Evolutionary conservation across 2,329 filamentous ascomycete species (phyloP).

Genomic region (Leptographium galeiforme): DNA sequence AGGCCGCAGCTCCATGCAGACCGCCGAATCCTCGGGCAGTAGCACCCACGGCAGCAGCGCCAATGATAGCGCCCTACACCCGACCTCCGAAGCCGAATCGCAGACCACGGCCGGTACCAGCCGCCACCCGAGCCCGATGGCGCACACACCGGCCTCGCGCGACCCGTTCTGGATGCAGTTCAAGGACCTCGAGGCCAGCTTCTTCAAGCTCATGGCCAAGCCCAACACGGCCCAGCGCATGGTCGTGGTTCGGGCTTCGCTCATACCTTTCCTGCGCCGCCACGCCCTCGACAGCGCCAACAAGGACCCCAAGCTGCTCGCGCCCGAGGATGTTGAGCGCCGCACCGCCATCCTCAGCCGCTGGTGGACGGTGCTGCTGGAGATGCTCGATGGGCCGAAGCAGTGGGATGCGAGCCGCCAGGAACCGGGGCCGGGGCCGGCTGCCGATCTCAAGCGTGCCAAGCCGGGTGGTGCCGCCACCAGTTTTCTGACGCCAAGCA

Average conservation of each 20-base stretch:
- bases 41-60: slow-evolving; percentile 13
- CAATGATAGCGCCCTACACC: slow-evolving; percentile 11
- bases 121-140: slow-evolving; percentile 23
- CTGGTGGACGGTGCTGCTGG: slow-evolving; percentile 78
- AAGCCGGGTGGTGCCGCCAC: slow-evolving; percentile 1
- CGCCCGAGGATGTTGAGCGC: slow-evolving; percentile 72
- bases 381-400: slow-evolving; percentile 55
- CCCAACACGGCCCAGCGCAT: slow-evolving; percentile 57
- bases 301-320: slow-evolving; percentile 33
- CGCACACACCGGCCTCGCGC: slow-evolving; percentile 23
- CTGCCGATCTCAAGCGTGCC: slow-evolving; percentile 5
- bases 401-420: slow-evolving; percentile 4
- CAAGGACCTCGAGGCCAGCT: slow-evolving; percentile 37
- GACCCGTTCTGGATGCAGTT: slow-evolving; percentile 44
- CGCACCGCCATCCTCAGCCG: slow-evolving; percentile 70
- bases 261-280: slow-evolving; percentile 65
- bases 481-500: slow-evolving; percentile 11
- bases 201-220: slow-evolving; percentile 52
- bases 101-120: slow-evolving; percentile 30
- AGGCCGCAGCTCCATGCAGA: slow-evolving; percentile 13
- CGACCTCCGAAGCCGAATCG: slow-evolving; percentile 17
- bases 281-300: slow-evolving; percentile 57
- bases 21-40: slow-evolving; percentile 14
- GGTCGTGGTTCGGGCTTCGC: slow-evolving; percentile 54
- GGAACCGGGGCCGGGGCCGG: slow-evolving; percentile 2